A percentile compares a stretch with the other conserved stretches of the same genome.
phyloP scores from a whole-genome alignment of 352 stramenopile species.

The Pythium apleroticum region DNA sequence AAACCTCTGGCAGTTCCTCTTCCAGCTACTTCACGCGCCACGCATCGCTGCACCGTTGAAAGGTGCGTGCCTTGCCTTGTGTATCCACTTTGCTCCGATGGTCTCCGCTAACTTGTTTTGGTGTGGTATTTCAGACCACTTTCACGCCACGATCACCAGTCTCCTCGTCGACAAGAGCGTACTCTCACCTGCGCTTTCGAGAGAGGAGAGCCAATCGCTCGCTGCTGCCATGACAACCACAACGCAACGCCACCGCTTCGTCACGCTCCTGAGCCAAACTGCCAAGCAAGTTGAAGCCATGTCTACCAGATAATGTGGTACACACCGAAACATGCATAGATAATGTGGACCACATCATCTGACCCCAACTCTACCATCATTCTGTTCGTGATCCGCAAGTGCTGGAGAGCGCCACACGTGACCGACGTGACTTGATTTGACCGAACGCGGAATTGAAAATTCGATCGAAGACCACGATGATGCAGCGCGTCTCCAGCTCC shows the following conservation, averaged over 20 bases:
- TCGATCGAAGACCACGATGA: conserved; percentile 18
- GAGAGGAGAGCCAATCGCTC: conserved; percentile 37
- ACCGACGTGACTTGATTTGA: no score
- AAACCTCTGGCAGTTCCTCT: conserved; percentile 70
- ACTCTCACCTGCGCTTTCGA: conserved; percentile 34
- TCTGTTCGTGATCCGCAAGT: neutral
- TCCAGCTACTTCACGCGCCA: conserved; percentile 65
- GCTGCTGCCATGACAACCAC: conserved; percentile 33
- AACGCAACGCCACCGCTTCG: conserved; percentile 59
- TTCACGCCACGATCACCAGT: conserved; percentile 39
- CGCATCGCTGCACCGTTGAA: conserved; percentile 36
- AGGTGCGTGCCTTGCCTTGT: conserved; percentile 6
- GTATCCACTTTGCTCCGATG: neutral
- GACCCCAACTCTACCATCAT: neutral
- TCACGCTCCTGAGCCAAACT: conserved; percentile 15
- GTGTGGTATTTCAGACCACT: conserved; percentile 30
- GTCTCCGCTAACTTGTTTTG: neutral
- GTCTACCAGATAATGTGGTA: conserved; percentile 20
- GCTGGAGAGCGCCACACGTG: conserved; percentile 8
- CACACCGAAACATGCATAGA: conserved; percentile 10
- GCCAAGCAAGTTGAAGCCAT: conserved; percentile 29
- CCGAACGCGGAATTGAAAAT: neutral
- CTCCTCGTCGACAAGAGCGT: conserved; percentile 31
- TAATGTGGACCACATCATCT: conserved; percentile 23
- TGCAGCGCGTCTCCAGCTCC: conserved; percentile 13